Base-by-base conservation (phyloP, 495 filamentous ascomycete genomes). In the Xylaria scruposa region DNA sequence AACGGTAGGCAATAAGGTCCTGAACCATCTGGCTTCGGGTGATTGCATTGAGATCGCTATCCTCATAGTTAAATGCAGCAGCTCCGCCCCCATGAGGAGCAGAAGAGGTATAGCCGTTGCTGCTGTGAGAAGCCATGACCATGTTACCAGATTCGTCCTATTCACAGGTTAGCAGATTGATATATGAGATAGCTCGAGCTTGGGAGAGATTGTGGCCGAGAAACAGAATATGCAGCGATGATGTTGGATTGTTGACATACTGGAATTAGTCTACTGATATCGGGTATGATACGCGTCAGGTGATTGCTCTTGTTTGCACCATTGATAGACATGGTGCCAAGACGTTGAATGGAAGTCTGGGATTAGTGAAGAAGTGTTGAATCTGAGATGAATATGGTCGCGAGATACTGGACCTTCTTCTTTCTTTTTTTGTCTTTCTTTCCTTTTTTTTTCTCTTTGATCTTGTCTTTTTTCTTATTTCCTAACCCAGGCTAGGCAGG, bases 1-100 rank as follows among this genome's bases (percentile, higher is more conserved):
- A 77, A 10, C 79, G 72, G 67, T 84, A 85, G 8, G 82, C 83
- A 0, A 61, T 64, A 64, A 84, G 83, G 42, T 84, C 83, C 60
- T 84, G 82, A 12, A 75, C 67, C 66, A 84, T 76, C 75, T 85
- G 83, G 15, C 82, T 80, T 12, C 81, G 68, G 0, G 76, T 83
- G 67, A 85, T 79, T 15, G 80, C 77, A 26, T 84, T 82, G 0
- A 85, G 67, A 38, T 82, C 73, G 36, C 61, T 74, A 12, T 70
- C 68, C 63, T 79, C 77, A 40, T 79, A 79, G 67, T 70, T 73
- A 12, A 77, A 70, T 5, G 36, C 47, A 9, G 68, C 33, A 47
- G 33, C 69, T 6, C 33, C 62, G 58, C 40, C 53, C 10, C 61
- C 68, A 13, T 58, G 63, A 51, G 70, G 51, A 3, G 70, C 10